Base-by-base conservation (phyloP, 2,329 filamentous ascomycete species). In the Diaporthe longicolla region DNA sequence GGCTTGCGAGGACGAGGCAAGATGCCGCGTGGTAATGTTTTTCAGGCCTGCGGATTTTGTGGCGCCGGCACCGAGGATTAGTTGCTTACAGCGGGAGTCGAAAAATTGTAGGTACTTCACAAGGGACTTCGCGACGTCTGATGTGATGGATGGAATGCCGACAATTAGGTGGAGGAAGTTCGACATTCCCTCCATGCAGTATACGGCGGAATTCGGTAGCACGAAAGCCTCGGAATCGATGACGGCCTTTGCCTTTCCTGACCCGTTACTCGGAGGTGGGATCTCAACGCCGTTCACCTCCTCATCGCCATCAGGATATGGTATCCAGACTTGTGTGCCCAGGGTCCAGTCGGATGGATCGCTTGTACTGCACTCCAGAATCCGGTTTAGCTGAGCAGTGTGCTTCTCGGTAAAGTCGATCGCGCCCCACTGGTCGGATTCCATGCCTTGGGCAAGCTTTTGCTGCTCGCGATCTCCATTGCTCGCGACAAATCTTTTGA, bases 21-120 rank as follows among this genome's bases (percentile, higher is more conserved):
- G 89, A 83, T 99, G 96, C 79, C 97, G 97, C 0, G 97, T 98
- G 0, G 94, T 98, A 81, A 99, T 99, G 80, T 98, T 98, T 82
- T 95, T 98, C 26, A 99, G 87, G 0, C 96, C 96, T 1, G 95
- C 97, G 32, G 93, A 95, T 48, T 91, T 89, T 7, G 94, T 98
- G 5, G 97, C 97, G 6, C 97, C 97, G 1, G 97, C 97, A 1
- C 97, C 97, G 9, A 99, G 91, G 77, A 99, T 98, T 73, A 99
- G 89, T 81, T 99, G 97, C n/a, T 94, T 97, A 73, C 95, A 95
- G 26, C 97, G 93, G 3, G 95, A 98, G 82, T 99, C 98, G 88
- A 98, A 99, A 5, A 97, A 88, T 77, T 97, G 94, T 19, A 98
- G 88, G 80, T 97, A 97, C 29, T 97, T 93, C 55, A 98, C 87